A percentile compares a stretch with the other conserved stretches of the same genome.
phyloP scores from a whole-genome alignment of 768 basidiomycete species.

The Saitozyma sp. region DNA sequence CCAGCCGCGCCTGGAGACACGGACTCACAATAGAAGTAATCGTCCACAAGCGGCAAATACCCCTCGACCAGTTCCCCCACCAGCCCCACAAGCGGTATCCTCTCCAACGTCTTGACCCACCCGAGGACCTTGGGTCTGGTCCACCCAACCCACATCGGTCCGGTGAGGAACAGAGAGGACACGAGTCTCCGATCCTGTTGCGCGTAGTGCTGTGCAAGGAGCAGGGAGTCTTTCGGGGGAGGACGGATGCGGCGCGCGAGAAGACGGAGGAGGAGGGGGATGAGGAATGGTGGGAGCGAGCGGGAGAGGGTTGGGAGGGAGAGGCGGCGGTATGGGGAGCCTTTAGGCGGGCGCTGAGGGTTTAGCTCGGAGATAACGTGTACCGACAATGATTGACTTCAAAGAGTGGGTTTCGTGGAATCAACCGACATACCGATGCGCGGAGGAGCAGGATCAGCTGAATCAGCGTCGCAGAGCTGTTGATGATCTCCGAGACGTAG shows the following conservation, averaged over 20 bases:
- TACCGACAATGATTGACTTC: too few species aligned
- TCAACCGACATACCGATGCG: constrained; percentile 15
- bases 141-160: constrained; percentile 68
- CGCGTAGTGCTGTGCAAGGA: constrained; percentile 64
- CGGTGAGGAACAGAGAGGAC: constrained; percentile 76
- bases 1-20: too few species aligned
- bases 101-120: constrained; percentile 27
- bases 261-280: constrained; percentile 68
- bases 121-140: constrained; percentile 45
- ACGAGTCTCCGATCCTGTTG: constrained; percentile 76
- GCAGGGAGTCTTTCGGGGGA: constrained; percentile 62
- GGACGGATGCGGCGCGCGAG: constrained; percentile 74
- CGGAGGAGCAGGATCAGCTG: constrained; percentile 23
- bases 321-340: constrained; percentile 20
- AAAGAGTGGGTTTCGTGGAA: too few species aligned
- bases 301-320: constrained; percentile 54
- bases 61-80: constrained; percentile 45
- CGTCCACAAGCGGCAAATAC: constrained; percentile 49
- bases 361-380: too few species aligned
- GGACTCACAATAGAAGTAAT: constrained; percentile 50
- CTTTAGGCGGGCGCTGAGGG: constrained; percentile 36
- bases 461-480: constrained; percentile 23
- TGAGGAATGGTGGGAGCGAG: constrained; percentile 64
- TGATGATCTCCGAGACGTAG: constrained; percentile 33
- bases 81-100: constrained; percentile 40